Percentiles rank a stretch among this genome's conserved stretches.
Evolutionary conservation across 352 stramenopile species (phyloP).

Genomic region (Globisporangium canariense): DNA sequence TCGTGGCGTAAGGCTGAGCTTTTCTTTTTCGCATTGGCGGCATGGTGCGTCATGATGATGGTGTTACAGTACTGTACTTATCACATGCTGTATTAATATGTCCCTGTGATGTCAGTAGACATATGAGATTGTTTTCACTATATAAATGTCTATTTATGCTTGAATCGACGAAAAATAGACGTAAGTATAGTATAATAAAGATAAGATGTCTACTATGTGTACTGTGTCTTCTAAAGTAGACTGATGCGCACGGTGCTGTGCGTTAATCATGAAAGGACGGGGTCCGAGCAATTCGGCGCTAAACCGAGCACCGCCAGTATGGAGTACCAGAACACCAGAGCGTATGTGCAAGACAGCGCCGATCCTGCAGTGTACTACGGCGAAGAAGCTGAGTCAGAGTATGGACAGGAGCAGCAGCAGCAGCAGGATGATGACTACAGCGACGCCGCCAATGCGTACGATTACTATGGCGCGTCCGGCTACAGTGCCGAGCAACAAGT

Average conservation of each 20-base stretch:
- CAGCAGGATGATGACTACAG: not conserved
- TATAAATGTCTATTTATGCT: not conserved
- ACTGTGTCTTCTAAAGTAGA: not conserved
- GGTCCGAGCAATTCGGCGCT: not conserved
- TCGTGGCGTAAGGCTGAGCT: constrained; percentile 14
- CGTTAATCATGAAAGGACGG: not conserved
- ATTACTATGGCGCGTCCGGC: not conserved
- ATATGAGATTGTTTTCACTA: not conserved
- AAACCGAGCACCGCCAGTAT: not conserved
- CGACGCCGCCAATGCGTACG: not conserved
- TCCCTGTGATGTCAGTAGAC: not conserved
- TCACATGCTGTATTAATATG: not conserved
- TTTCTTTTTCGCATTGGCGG: not conserved
- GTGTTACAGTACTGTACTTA: not conserved
- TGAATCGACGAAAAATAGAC: not conserved
- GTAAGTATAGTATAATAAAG: not conserved
- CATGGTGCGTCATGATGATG: not conserved
- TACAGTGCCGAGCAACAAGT: not conserved
- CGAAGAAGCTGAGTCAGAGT: not conserved
- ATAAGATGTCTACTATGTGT: not conserved
- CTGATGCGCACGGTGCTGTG: no score
- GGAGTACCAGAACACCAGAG: not conserved
- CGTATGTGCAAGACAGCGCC: not conserved
- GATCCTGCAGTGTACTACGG: not conserved
- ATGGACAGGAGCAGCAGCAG: not conserved